Evolutionary conservation across 1,284 basidiomycete species (phyloP).

Genomic region (Tilletia walkeri): DNA sequence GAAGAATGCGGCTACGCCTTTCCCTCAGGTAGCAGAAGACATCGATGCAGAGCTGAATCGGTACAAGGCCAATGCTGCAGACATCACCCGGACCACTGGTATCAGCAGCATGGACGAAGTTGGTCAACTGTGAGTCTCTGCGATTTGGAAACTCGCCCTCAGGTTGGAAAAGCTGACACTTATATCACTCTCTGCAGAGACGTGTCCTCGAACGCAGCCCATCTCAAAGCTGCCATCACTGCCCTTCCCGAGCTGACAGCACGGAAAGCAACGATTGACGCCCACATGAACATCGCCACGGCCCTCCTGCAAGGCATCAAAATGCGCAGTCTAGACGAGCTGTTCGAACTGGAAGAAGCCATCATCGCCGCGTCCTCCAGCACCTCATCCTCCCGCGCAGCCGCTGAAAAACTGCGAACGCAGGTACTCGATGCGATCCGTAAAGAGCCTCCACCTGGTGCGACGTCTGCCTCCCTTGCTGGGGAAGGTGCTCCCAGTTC

Average conservation of each 20-base stretch:
- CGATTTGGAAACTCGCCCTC: neutral
- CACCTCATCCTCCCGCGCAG: conserved; percentile 21
- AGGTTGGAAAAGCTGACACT: neutral
- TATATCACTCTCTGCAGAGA: conserved; percentile 53
- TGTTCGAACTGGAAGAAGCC: conserved; percentile 93
- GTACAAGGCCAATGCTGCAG: conserved; percentile 95
- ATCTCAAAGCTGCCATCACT: conserved; percentile 96
- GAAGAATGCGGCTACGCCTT: conserved; percentile 90
- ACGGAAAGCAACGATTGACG: conserved; percentile 91
- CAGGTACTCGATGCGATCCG: conserved; percentile 12
- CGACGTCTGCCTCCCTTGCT: neutral
- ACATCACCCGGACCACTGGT: conserved; percentile 92
- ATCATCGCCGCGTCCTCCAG: conserved; percentile 70
- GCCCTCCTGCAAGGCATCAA: conserved; percentile 94
- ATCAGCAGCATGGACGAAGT: conserved; percentile 95
- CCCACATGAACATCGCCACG: conserved; percentile 99
- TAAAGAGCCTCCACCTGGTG: conserved; percentile 8
- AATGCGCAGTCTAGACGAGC: conserved; percentile 85
- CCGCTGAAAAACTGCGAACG: conserved; percentile 76
- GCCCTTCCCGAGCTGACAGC: conserved; percentile 96
- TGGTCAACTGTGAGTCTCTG: conserved; percentile 26
- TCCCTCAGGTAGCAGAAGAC: conserved; percentile 97
- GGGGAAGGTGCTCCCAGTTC: neutral
- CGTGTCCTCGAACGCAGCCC: conserved; percentile 87
- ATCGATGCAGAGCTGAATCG: conserved; percentile 86